Evolutionary conservation across 345 rosid species (phyloP).

Genomic region (Eutrema heterophyllum): DNA sequence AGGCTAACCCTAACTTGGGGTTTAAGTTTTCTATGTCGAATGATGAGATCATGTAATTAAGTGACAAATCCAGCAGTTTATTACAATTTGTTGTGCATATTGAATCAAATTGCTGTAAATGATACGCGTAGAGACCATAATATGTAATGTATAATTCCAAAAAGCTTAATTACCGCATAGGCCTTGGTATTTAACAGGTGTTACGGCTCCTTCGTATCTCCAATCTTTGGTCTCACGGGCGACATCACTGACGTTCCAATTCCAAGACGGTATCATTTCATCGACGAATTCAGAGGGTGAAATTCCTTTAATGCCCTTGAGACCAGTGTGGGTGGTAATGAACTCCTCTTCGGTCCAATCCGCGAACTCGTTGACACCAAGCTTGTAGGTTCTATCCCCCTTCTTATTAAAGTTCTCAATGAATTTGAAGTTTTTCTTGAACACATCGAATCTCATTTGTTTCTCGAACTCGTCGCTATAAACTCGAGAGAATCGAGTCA

Average conservation of each 20-base stretch:
- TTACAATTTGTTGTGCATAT: not conserved
- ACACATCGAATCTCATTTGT: conserved; percentile 29
- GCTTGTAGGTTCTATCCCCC: conserved; percentile 31
- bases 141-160: not conserved
- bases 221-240: conserved; percentile 35
- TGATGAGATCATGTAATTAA: not conserved
- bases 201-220: conserved; percentile 41
- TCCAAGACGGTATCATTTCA: conserved; percentile 4
- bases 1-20: conserved; percentile 2
- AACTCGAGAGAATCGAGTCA: conserved; percentile 24
- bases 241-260: conserved; percentile 19
- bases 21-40: not conserved
- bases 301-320: conserved; percentile 4
- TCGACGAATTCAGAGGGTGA: not conserved
- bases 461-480: conserved; percentile 30
- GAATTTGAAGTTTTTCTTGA: conserved; percentile 37
- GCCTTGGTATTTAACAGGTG: conserved; percentile 40
- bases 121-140: not conserved
- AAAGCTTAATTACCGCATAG: conserved; percentile 29
- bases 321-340: conserved; percentile 33
- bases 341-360: conserved; percentile 48
- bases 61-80: not conserved
- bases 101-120: not conserved
- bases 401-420: conserved; percentile 36
- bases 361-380: conserved; percentile 40